These are phyloP conservation scores for Crepidotus variabilis DNA, from an alignment of 768 basidiomycete species.

Conservation along the genomic window DNA sequence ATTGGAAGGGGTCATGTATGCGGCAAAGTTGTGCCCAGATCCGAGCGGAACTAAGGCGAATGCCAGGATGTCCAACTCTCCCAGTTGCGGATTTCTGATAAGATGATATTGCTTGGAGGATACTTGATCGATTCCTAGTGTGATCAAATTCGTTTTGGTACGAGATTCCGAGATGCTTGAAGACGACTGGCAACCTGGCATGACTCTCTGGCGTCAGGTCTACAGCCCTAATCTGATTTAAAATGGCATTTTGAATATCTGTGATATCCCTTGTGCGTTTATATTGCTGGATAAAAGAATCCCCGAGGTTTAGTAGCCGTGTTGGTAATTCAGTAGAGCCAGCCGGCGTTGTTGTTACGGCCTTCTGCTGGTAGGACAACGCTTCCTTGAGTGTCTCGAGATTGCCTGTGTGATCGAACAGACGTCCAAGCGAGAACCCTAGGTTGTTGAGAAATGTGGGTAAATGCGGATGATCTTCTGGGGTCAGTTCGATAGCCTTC, in stretches of 20 bases:
- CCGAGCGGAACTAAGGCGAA: background rate
- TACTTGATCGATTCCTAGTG: conserved; percentile 1
- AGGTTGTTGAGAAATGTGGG: background rate
- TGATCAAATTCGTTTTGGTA: background rate
- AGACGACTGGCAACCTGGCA: background rate
- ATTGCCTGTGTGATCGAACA: background rate
- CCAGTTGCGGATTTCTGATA: background rate
- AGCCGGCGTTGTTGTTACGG: conserved; percentile 2
- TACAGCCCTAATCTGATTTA: background rate
- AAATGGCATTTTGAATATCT: conserved; percentile 5
- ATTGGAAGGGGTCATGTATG: background rate
- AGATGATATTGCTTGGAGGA: background rate
- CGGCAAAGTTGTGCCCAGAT: background rate
- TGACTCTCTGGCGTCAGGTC: background rate
- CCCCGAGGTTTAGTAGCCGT: conserved; percentile 1
- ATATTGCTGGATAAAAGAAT: background rate
- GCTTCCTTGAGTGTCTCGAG: background rate
- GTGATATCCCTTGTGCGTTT: background rate
- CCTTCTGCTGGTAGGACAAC: background rate
- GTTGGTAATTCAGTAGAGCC: background rate
- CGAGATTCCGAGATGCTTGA: conserved; percentile 1
- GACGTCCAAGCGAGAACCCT: conserved; percentile 12
- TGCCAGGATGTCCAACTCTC: background rate
- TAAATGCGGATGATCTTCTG: background rate
- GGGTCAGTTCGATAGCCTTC: background rate